Conservation (phyloP, 352 stramenopile genomes). For the Phytophthora aleatoria region DNA sequence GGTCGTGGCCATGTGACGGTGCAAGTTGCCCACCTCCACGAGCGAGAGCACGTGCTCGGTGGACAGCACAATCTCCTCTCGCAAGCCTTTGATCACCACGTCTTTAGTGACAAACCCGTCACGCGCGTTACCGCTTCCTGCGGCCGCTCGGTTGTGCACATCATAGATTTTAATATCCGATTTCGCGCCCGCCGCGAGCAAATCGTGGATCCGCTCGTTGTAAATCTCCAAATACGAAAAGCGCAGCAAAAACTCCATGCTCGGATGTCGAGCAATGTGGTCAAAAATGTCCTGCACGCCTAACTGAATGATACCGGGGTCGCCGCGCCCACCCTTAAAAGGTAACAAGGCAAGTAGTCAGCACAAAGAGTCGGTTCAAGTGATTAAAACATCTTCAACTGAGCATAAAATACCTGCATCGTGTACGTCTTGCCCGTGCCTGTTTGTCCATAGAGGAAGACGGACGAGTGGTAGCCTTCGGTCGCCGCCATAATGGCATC, state of each 20-base stretch:
- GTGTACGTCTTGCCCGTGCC: constrained; percentile 87
- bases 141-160: constrained; percentile 50
- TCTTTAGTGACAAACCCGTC: constrained; percentile 63
- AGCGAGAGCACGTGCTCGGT: constrained; percentile 87
- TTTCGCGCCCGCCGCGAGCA: constrained; percentile 80
- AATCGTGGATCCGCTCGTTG: constrained; percentile 97
- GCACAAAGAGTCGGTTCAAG: constrained; percentile 28
- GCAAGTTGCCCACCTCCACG: constrained; percentile 77
- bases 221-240: constrained; percentile 99
- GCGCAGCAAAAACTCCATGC: constrained; percentile 70
- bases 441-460: constrained; percentile 94
- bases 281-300: constrained; percentile 90
- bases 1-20: constrained; percentile 78
- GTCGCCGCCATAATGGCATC: constrained; percentile 74
- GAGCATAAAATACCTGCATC: constrained; percentile 56
- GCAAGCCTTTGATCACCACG: constrained; percentile 87
- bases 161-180: constrained; percentile 83
- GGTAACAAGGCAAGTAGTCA: constrained; percentile 22
- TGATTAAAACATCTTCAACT: constrained; percentile 14
- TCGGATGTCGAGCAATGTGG: constrained; percentile 63
- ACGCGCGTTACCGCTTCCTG: constrained; percentile 17
- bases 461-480: constrained; percentile 83
- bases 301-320: constrained; percentile 86
- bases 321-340: constrained; percentile 37
- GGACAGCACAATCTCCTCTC: constrained; percentile 78